phyloP scores from a whole-genome alignment of 1,284 basidiomycete species.

The Rhodotorula sp. region DNA sequence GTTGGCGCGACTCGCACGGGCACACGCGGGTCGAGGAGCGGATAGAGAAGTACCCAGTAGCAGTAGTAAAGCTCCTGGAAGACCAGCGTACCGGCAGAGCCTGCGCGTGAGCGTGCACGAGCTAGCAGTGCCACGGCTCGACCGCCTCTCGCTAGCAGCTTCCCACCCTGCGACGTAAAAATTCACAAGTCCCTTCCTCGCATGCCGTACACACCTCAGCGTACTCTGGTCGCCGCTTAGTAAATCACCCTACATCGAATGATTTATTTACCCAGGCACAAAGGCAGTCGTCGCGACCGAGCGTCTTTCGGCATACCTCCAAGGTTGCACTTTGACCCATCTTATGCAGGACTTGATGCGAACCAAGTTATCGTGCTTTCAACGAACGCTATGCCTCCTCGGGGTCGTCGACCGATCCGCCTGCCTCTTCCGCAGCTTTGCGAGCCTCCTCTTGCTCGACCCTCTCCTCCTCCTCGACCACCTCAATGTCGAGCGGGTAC shows the following conservation, averaged over 20 bases:
- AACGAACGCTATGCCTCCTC: not conserved
- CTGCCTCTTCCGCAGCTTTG: slow-evolving; percentile 5
- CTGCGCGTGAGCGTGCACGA: not conserved
- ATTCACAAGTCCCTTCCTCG: no score
- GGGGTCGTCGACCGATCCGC: not conserved
- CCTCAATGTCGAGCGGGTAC: slow-evolving; percentile 90
- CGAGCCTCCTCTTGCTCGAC: slow-evolving; percentile 15
- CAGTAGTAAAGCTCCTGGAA: not conserved
- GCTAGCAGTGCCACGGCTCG: not conserved
- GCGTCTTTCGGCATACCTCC: no score
- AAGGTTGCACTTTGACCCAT: no score
- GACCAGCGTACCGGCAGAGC: not conserved
- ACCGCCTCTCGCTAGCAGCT: no score
- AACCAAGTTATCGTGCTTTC: not conserved
- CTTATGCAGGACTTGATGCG: not conserved
- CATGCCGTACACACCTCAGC: no score
- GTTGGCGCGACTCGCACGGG: not conserved
- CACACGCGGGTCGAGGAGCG: not conserved
- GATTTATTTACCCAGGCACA: no score
- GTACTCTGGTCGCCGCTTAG: no score
- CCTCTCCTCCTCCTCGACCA: slow-evolving; percentile 43
- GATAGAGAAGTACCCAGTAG: not conserved
- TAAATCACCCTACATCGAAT: no score
- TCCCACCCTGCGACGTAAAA: no score
- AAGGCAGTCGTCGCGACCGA: no score